Evolutionary conservation across 163 green algal genomes (phyloP).

Genomic region (Volvox carteri): DNA sequence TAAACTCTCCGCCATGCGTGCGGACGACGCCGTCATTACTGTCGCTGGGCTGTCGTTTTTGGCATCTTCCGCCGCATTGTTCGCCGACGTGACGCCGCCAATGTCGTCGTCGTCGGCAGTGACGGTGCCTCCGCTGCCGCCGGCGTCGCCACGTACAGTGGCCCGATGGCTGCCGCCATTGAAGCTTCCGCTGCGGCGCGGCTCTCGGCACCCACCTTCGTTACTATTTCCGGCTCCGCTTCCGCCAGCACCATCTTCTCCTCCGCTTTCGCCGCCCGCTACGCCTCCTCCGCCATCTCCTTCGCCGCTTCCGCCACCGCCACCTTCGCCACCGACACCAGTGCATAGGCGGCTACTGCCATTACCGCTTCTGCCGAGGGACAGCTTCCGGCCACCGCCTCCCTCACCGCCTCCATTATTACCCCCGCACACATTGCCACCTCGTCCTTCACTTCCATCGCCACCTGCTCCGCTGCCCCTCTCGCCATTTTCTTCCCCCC

Average conservation of each 20-base stretch:
- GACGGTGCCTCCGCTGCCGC: not conserved
- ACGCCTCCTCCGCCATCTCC: too few species aligned
- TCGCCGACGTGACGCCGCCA: not conserved
- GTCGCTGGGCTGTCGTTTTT: not conserved
- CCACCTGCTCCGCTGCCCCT: too few species aligned
- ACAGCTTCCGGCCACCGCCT: too few species aligned
- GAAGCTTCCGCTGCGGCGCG: not conserved
- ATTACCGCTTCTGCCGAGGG: too few species aligned
- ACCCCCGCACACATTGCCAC: too few species aligned
- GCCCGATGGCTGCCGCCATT: not conserved
- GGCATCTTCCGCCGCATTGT: not conserved
- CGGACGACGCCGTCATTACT: not conserved
- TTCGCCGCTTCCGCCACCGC: not conserved
- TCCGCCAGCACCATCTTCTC: not conserved
- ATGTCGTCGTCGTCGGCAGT: not conserved
- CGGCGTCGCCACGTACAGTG: too few species aligned
- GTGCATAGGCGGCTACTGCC: too few species aligned
- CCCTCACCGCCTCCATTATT: not conserved
- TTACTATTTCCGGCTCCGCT: not conserved
- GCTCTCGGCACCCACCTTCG: not conserved
- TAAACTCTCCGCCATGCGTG: not conserved
- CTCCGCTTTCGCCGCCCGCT: not conserved
- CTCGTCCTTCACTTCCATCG: not conserved
- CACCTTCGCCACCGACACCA: not conserved
- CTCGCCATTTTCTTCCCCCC: too few species aligned